Base-by-base conservation (phyloP, 129 eudicot genomes). In the Cynara cardunculus region DNA sequence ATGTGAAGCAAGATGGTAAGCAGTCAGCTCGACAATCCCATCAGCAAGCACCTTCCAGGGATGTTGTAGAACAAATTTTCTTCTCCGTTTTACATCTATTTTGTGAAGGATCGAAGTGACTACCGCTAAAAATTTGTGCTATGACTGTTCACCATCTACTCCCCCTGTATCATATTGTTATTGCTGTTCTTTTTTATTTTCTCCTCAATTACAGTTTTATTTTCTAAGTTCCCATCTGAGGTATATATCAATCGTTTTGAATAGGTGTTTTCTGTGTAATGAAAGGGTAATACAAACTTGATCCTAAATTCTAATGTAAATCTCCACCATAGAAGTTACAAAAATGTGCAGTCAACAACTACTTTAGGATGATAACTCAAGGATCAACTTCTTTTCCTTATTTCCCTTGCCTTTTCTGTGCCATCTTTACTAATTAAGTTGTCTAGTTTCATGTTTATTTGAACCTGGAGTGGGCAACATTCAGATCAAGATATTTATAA, bases 401-500 rank as follows among this genome's bases (percentile, higher is more conserved):
- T 64, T 24, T 64, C 13, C 69, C 10, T 64, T 22, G 69, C 69
- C 69, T 64, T 64, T 64, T 64, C 28, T 21, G 69, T 64, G 69
- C 18, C 14, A 56, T 56, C 8, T 19, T 56, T 56, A 5, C 24
- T 56, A n/a, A 56, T 18, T 56, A 56, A 56, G 65, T n/a, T 56
- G 65, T 56, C 24, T 19, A 56, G 24, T 18, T 56, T 56, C 14
- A 22, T 22, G 27, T n/a, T 59, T 80, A 26, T 44, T 28, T n/a
- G 25, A 78, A 44, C 56, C 39, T 13, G 16, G 27, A 24, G 25
- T 25, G 30, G 21, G 25, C 12, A 66, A 74, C 22, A 26, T 61
- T 80, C 25, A 27, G 27, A 27, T 39, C 16, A 9, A 65, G 59
- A 7, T 82, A 72, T 75, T 34, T 70, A 77, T 64, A 26, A 77